Evolutionary conservation across 176 grass and related monocot genomes (phyloP).

Genomic region (Guadua angustifolia): DNA sequence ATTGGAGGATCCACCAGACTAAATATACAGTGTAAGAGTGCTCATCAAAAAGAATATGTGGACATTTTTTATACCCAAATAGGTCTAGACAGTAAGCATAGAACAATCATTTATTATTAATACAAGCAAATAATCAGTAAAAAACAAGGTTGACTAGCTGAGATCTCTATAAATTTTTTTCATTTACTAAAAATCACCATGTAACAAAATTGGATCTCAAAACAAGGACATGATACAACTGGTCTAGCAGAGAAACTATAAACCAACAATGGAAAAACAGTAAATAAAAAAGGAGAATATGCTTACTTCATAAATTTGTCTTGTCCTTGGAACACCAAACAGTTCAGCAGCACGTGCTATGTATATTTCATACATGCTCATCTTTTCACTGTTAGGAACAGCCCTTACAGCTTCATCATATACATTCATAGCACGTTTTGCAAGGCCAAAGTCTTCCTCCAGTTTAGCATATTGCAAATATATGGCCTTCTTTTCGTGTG

Average conservation of each 20-base stretch:
- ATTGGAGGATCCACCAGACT: background rate
- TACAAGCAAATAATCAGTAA: constrained; percentile 9
- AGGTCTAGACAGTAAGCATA: background rate
- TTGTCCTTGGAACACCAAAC: constrained; percentile 78
- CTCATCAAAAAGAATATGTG: background rate
- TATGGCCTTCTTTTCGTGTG: constrained; percentile 68
- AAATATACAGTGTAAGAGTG: background rate
- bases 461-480: constrained; percentile 91
- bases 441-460: constrained; percentile 85
- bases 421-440: constrained; percentile 86
- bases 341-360: constrained; percentile 70
- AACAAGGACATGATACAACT: background rate
- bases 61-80: constrained; percentile 9
- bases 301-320: constrained; percentile 77
- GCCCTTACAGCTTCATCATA: constrained; percentile 74
- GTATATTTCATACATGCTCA: constrained; percentile 87
- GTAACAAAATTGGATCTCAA: constrained; percentile 8
- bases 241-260: constrained; percentile 13
- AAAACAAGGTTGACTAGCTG: background rate
- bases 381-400: constrained; percentile 65
- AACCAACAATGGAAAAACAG: background rate
- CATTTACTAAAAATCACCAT: background rate
- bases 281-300: constrained; percentile 1
- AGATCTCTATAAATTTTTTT: constrained; percentile 20
- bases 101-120: constrained; percentile 3